Percentiles rank a stretch among this genome's conserved stretches.
Evolutionary conservation across 331 rosid species (phyloP).

Genomic region (Malus hybrid): DNA sequence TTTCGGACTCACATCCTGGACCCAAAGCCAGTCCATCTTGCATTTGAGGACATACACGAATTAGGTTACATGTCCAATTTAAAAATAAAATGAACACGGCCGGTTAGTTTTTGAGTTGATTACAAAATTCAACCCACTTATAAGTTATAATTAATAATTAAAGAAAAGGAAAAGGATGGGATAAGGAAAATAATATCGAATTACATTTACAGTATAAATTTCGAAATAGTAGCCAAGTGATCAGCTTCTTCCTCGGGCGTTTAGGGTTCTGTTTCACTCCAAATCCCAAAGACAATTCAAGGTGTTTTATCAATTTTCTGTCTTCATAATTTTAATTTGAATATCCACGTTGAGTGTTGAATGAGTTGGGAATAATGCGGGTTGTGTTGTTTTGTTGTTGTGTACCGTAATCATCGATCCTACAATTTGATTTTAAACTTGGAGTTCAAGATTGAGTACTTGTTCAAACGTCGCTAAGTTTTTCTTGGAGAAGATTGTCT

Average conservation of each 20-base stretch:
- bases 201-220: neutral
- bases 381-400: neutral
- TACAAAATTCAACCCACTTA: neutral
- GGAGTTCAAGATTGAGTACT: neutral
- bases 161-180: neutral
- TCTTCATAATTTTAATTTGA: neutral
- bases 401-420: neutral
- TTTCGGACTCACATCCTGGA: no score
- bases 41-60: no score
- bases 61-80: no score
- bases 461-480: neutral
- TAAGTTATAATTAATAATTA: neutral
- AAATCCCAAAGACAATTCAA: neutral
- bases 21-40: no score
- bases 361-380: neutral
- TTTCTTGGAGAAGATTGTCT: neutral
- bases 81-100: no score
- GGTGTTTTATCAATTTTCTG: neutral
- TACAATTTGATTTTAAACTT: neutral
- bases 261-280: neutral
- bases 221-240: neutral
- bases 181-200: neutral
- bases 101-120: neutral
- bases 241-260: neutral
- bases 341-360: neutral